These are phyloP conservation scores for Silene vulgaris DNA, from an alignment of 179 eudicot genomes.

Conservation along the genomic window DNA sequence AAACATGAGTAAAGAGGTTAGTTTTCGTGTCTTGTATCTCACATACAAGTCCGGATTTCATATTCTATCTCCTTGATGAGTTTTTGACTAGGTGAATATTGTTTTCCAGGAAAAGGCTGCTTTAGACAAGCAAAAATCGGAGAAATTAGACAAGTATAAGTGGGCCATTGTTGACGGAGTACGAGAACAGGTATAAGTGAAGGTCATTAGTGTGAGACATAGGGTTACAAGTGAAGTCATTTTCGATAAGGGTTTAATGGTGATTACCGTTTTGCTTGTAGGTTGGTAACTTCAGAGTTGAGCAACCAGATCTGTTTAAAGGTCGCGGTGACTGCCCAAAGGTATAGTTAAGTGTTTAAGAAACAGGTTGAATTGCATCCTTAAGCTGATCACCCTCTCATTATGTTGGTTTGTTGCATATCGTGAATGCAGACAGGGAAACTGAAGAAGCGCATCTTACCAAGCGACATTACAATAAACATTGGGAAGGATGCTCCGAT, in stretches of 20 bases:
- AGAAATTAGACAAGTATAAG: background rate
- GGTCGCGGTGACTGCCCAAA: constrained; percentile 98
- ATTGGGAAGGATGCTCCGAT: constrained; percentile 76
- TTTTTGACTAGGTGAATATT: background rate
- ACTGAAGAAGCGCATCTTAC: constrained; percentile 74
- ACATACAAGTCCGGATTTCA: too few species aligned
- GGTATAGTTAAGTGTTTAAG: constrained; percentile 35
- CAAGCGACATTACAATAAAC: constrained; percentile 77
- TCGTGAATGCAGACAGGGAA: constrained; percentile 64
- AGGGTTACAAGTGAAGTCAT: background rate
- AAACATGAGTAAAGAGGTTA: background rate
- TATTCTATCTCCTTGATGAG: too few species aligned
- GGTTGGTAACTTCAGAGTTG: constrained; percentile 95
- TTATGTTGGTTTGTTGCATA: constrained; percentile 5
- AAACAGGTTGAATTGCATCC: background rate
- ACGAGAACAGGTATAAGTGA: constrained; percentile 4
- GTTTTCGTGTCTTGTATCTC: background rate
- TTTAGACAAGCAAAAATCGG: background rate
- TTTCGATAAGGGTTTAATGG: background rate
- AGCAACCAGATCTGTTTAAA: constrained; percentile 90
- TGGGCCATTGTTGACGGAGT: constrained; percentile 14
- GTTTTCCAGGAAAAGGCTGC: constrained; percentile 10
- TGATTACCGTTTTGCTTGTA: constrained; percentile 22
- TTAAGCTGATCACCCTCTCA: background rate
- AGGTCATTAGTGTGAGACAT: too few species aligned